Evolutionary conservation across 2,329 filamentous ascomycete species (phyloP).

Genomic region (Macroventuria anomochaeta): DNA sequence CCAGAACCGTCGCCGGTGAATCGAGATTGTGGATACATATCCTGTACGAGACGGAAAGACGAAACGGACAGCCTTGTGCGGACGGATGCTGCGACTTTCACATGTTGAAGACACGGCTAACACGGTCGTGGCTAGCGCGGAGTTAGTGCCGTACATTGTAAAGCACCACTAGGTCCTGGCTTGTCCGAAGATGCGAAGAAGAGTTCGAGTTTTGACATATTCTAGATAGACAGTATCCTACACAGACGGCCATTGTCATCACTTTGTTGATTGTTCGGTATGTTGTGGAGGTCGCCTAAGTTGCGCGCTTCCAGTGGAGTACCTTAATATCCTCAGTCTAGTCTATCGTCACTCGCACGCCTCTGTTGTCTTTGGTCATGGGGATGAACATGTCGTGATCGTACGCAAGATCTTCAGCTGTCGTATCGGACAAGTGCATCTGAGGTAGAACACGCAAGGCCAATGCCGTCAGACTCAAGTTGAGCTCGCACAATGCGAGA

Average conservation of each 20-base stretch:
- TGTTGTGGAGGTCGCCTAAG: too few species aligned
- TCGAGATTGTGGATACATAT: slow-evolving; percentile 5
- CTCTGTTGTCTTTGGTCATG: slow-evolving; percentile 33
- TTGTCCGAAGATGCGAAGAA: background rate
- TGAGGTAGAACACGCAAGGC: slow-evolving; percentile 33
- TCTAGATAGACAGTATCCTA: too few species aligned
- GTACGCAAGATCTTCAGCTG: slow-evolving; percentile 29
- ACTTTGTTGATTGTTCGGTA: too few species aligned
- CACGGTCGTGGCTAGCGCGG: background rate
- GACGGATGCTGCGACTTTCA: background rate
- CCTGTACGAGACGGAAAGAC: background rate
- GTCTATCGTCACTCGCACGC: slow-evolving; percentile 30
- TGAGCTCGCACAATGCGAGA: slow-evolving; percentile 32
- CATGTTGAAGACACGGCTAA: background rate
- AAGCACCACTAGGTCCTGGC: background rate
- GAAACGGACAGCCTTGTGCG: background rate
- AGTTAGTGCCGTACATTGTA: slow-evolving; percentile 4
- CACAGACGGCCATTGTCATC: too few species aligned
- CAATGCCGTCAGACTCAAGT: slow-evolving; percentile 29
- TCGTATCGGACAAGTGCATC: slow-evolving; percentile 32
- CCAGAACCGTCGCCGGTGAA: background rate
- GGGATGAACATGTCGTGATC: slow-evolving; percentile 39
- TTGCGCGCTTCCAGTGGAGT: too few species aligned
- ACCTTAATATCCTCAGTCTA: too few species aligned
- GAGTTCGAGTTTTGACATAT: background rate